These are phyloP conservation scores for Peronospora belbahrii DNA, from an alignment of 352 stramenopile genomes.

Conservation along the genomic window DNA sequence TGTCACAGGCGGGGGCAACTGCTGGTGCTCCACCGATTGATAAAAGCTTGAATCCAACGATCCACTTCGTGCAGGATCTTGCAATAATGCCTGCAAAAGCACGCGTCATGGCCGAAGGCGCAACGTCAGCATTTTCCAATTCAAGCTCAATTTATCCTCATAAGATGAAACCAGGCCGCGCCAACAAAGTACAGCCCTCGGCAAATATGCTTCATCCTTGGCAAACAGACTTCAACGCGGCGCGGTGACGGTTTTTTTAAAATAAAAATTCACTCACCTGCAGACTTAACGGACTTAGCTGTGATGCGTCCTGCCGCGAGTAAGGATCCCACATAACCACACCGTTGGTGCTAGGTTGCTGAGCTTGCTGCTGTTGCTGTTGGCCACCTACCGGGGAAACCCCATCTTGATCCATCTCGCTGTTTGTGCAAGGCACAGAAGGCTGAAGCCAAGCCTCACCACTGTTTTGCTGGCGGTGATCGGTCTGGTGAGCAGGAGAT, in stretches of 20 bases:
- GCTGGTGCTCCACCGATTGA: constrained; percentile 20
- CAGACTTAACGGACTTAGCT: constrained; percentile 39
- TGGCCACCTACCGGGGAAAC: constrained; percentile 27
- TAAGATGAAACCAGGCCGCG: constrained; percentile 7
- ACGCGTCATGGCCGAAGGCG: constrained; percentile 12
- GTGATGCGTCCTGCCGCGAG: constrained; percentile 29
- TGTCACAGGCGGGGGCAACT: constrained; percentile 10
- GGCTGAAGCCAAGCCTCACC: constrained; percentile 19
- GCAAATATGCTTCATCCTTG: constrained; percentile 3
- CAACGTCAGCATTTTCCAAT: constrained; percentile 27
- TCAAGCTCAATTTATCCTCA: constrained; percentile 15
- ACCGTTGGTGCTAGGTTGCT: constrained; percentile 20
- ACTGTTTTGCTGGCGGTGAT: constrained; percentile 24
- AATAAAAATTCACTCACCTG: constrained; percentile 50
- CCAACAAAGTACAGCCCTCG: constrained; percentile 1
- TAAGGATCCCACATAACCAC: constrained; percentile 34
- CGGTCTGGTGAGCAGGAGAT: constrained; percentile 28
- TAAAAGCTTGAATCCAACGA: constrained; percentile 29
- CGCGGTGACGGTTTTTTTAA: constrained; percentile 15
- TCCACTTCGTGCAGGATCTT: constrained; percentile 24
- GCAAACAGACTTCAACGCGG: constrained; percentile 9
- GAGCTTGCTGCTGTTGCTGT: constrained; percentile 17
- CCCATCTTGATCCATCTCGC: constrained; percentile 22
- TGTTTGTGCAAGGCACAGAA: constrained; percentile 6
- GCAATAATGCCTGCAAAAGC: constrained; percentile 29